Evolutionary conservation across 164 flowering plant genomes (phyloP).

Genomic region (Magnolia kwangsiensis): DNA sequence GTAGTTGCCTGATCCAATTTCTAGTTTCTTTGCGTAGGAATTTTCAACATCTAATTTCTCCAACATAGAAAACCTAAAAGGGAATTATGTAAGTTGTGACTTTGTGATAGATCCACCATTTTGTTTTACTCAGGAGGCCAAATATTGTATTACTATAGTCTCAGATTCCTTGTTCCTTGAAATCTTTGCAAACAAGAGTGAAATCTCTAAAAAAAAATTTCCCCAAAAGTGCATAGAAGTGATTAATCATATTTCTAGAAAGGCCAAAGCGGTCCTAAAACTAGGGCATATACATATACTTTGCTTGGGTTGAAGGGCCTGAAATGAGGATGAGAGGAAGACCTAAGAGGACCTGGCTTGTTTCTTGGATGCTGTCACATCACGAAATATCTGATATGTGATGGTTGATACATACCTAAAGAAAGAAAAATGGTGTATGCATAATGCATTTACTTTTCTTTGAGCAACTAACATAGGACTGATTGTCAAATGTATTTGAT

Average conservation of each 20-base stretch:
- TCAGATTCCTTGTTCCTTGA: background rate
- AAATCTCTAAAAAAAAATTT: background rate
- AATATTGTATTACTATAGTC: background rate
- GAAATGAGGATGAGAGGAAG: background rate
- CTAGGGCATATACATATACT: background rate
- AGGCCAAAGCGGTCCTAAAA: background rate
- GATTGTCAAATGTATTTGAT: slow-evolving; percentile 8
- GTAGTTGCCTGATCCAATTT: background rate
- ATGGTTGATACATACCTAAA: background rate
- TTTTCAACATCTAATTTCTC: too few species aligned
- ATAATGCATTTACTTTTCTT: background rate
- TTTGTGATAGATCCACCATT: background rate
- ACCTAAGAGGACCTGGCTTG: background rate
- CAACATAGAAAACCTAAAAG: background rate
- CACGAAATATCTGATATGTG: background rate
- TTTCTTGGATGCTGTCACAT: background rate
- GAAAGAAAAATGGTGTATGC: background rate
- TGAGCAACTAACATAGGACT: slow-evolving; percentile 4
- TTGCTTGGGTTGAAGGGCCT: background rate
- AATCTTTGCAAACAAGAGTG: background rate
- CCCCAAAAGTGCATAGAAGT: background rate
- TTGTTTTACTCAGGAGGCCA: background rate
- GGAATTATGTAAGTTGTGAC: background rate
- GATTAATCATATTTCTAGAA: background rate
- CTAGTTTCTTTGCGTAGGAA: too few species aligned